phyloP scores from a whole-genome alignment of 495 filamentous ascomycete species.

The Neurospora sp. region DNA sequence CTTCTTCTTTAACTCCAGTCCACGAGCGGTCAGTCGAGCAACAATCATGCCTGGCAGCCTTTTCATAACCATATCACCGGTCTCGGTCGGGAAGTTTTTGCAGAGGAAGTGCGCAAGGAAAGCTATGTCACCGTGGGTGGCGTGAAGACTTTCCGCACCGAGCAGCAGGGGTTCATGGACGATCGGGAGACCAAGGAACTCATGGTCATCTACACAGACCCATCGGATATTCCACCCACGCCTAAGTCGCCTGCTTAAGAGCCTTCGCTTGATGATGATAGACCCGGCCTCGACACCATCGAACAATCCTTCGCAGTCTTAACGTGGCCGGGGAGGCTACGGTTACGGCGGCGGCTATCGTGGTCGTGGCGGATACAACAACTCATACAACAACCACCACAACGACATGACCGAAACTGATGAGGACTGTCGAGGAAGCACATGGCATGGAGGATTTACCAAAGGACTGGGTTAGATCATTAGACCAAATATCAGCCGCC shows the following conservation, averaged over 20 bases:
- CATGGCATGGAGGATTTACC: not conserved
- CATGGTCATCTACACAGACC: conserved; percentile 70
- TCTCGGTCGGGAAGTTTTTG: conserved; percentile 21
- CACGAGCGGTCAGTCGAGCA: too few relatives aligned
- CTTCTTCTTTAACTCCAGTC: too few relatives aligned
- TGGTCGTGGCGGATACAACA: not conserved
- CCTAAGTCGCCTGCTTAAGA: conserved; percentile 58
- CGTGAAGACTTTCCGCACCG: conserved; percentile 43
- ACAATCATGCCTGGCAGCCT: too few relatives aligned
- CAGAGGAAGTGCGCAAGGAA: conserved; percentile 37
- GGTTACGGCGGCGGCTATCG: not conserved
- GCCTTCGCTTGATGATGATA: not conserved
- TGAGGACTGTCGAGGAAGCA: not conserved
- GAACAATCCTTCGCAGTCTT: not conserved
- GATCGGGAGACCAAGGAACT: conserved; percentile 68
- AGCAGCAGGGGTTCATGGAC: conserved; percentile 58
- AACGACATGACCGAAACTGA: not conserved
- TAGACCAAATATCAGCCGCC: not conserved
- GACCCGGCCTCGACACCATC: not conserved
- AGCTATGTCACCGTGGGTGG: conserved; percentile 60
- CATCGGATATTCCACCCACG: conserved; percentile 63
- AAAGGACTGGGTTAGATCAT: not conserved
- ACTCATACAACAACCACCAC: not conserved
- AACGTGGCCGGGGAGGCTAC: not conserved
- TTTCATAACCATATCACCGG: too few relatives aligned